Percentiles rank a stretch among this genome's conserved stretches.
These are phyloP conservation scores for Chalciporus piperatus DNA, from an alignment of 768 basidiomycete genomes.

Conservation along the genomic window DNA sequence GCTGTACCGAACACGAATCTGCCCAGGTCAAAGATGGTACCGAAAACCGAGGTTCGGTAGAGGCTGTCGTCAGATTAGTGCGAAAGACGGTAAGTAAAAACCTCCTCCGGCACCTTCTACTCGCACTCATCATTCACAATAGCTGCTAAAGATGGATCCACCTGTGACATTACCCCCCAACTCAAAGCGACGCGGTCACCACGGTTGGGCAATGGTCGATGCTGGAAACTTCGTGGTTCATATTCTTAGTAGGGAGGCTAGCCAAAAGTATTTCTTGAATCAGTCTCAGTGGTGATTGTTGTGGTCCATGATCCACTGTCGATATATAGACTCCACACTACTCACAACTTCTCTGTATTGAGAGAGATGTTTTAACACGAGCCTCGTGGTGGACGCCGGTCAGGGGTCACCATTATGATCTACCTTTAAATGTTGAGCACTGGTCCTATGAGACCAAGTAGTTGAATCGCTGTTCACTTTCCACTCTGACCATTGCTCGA, in stretches of 20 bases:
- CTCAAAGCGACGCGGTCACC: slow-evolving; percentile 53
- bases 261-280: slow-evolving; percentile 61
- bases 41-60: slow-evolving; percentile 74
- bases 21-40: slow-evolving; percentile 79
- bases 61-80: slow-evolving; percentile 66
- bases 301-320: background rate
- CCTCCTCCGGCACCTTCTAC: background rate
- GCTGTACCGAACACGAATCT: background rate
- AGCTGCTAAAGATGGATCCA: slow-evolving; percentile 61
- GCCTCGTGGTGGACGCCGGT: no score
- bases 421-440: no score
- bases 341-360: background rate
- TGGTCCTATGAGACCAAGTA: no score
- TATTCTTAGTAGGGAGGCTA: slow-evolving; percentile 62
- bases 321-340: background rate
- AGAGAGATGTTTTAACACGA: no score
- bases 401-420: no score
- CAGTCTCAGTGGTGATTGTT: slow-evolving; percentile 27
- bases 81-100: slow-evolving; percentile 60
- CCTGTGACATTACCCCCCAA: slow-evolving; percentile 63
- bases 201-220: slow-evolving; percentile 85
- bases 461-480: no score
- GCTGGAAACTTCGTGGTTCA: slow-evolving; percentile 80
- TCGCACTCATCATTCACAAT: slow-evolving; percentile 7
- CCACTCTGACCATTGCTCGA: no score